Evolutionary conservation across 768 basidiomycete species (phyloP).

Genomic region (Boletus tylopilopsis): DNA sequence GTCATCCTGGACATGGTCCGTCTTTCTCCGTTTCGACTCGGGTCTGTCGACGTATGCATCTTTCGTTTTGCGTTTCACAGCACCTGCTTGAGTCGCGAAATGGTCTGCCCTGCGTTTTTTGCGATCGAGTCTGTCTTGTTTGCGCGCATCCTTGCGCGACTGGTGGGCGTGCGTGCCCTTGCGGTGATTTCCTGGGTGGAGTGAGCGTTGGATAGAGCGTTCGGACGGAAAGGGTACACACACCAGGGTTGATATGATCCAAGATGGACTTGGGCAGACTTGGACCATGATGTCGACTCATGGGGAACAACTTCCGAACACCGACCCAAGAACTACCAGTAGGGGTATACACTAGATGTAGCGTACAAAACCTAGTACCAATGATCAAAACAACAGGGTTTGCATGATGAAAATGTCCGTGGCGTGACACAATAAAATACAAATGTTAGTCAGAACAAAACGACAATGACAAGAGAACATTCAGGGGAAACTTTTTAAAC

Average conservation of each 20-base stretch:
- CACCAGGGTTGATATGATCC: conserved; percentile 24
- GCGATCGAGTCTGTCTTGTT: conserved; percentile 51
- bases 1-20: conserved; percentile 17
- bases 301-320: too few relatives aligned
- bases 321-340: too few relatives aligned
- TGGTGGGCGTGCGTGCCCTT: conserved; percentile 12
- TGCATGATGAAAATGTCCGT: conserved; percentile 14
- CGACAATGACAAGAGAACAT: neutral
- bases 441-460: conserved; percentile 8
- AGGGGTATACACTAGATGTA: neutral
- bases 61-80: conserved; percentile 33
- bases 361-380: conserved; percentile 3
- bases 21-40: conserved; percentile 43
- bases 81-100: too few relatives aligned
- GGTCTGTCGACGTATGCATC: conserved; percentile 45
- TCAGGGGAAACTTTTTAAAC: neutral
- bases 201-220: conserved; percentile 1
- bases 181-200: conserved; percentile 3
- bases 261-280: conserved; percentile 27
- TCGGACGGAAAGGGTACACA: neutral
- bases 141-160: conserved; percentile 62
- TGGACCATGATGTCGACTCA: conserved; percentile 21
- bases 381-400: conserved; percentile 6
- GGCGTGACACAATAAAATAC: conserved; percentile 11
- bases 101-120: conserved; percentile 64